Percentiles rank a stretch among this genome's conserved stretches.
phyloP scores from a whole-genome alignment of 768 basidiomycete species.

The Amanita rubescens region DNA sequence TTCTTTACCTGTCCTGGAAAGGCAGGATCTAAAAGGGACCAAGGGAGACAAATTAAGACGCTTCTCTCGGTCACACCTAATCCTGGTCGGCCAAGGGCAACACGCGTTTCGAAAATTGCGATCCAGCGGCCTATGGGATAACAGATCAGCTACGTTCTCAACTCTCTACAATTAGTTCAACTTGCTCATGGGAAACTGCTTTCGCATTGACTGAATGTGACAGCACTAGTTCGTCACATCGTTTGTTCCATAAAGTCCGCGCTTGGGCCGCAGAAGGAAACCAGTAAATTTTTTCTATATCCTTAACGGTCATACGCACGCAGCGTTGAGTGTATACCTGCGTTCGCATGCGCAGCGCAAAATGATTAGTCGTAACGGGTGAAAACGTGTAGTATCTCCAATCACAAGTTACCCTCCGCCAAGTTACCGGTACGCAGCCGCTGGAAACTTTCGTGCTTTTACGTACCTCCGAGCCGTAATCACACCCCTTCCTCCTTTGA shows the following conservation, averaged over 20 bases:
- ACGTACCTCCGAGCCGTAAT: conserved; percentile 7
- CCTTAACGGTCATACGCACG: not conserved
- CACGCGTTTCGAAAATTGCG: conserved; percentile 15
- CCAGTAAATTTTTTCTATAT: not conserved
- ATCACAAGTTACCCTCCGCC: not conserved
- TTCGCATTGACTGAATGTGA: not conserved
- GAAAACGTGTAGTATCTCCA: not conserved
- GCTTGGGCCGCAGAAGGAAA: not conserved
- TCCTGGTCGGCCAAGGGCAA: conserved; percentile 15
- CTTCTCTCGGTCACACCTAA: conserved; percentile 40
- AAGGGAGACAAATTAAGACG: conserved; percentile 26
- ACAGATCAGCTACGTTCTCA: not conserved
- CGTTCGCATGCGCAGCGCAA: not conserved
- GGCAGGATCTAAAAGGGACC: conserved; percentile 30
- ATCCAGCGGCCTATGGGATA: conserved; percentile 1
- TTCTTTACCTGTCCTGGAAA: conserved; percentile 47
- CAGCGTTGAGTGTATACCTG: not conserved
- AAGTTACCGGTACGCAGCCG: not conserved
- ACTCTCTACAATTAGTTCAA: not conserved
- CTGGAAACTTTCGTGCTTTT: not conserved
- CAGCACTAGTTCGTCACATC: not conserved
- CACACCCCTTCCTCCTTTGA: conserved; percentile 3
- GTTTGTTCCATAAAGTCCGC: conserved; percentile 1
- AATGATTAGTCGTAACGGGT: not conserved
- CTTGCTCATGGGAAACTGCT: not conserved